Conservation (phyloP, 108 stramenopile species). For the Epithemia pelagica region DNA sequence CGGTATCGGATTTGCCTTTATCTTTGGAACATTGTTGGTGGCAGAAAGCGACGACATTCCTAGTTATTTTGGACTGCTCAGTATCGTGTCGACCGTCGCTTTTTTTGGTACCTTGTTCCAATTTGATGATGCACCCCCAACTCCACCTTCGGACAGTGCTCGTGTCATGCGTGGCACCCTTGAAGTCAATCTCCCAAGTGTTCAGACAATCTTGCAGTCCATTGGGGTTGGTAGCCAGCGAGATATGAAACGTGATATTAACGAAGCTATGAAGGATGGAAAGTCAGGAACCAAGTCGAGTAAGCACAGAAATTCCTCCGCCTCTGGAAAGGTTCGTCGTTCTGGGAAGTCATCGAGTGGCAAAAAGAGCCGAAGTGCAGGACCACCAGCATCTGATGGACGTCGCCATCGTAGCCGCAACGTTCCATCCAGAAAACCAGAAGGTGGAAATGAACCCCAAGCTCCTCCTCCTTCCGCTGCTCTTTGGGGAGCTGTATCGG, state of each 20-base stretch:
- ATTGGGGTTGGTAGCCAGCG: constrained; percentile 11
- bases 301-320: not conserved
- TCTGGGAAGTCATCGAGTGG: not conserved
- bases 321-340: not conserved
- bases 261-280: not conserved
- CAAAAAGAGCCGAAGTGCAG: not conserved
- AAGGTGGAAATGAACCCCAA: not conserved
- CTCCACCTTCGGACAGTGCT: constrained; percentile 66
- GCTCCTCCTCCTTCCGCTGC: not conserved
- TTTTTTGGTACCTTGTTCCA: constrained; percentile 76
- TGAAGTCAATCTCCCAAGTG: constrained; percentile 54
- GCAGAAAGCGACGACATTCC: constrained; percentile 57
- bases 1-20: constrained; percentile 84
- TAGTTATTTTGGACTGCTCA: constrained; percentile 74
- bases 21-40: constrained; percentile 78
- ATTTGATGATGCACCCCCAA: constrained; percentile 88
- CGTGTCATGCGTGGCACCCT: constrained; percentile 50
- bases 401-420: not conserved
- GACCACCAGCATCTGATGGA: not conserved
- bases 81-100: constrained; percentile 53
- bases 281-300: not conserved
- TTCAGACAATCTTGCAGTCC: constrained; percentile 24
- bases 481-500: not conserved
- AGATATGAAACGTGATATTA: not conserved
- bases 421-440: not conserved